Evolutionary conservation across 2,329 filamentous ascomycete species (phyloP).

Genomic region (Orbilia brochopaga): DNA sequence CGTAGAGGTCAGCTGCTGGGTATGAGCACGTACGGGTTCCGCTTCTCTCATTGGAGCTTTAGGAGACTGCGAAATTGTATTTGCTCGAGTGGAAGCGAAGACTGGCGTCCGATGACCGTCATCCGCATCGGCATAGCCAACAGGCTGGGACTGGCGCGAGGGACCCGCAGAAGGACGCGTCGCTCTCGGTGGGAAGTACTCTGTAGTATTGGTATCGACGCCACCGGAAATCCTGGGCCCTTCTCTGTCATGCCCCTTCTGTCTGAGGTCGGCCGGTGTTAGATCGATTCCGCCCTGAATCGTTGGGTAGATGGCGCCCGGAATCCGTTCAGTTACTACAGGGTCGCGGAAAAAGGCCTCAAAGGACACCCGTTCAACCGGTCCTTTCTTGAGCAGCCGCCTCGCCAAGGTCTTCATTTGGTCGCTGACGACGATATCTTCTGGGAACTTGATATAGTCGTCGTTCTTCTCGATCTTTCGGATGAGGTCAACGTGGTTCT

Average conservation of each 20-base stretch:
- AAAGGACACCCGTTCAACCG: conserved; percentile 83
- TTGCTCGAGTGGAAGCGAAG: conserved; percentile 12
- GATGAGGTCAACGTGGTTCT: conserved; percentile 91
- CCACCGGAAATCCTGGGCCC: conserved; percentile 24
- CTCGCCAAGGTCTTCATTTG: conserved; percentile 68
- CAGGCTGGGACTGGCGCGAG: conserved; percentile 28
- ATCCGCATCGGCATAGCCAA: conserved; percentile 23
- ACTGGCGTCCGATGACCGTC: conserved; percentile 24
- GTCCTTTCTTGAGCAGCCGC: conserved; percentile 79
- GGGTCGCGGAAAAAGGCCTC: conserved; percentile 80
- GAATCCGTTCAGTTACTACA: conserved; percentile 76
- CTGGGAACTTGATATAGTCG: conserved; percentile 82
- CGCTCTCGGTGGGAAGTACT: conserved; percentile 33
- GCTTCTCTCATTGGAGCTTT: conserved; percentile 21
- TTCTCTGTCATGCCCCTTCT: conserved; percentile 40
- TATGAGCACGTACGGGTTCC: conserved; percentile 15
- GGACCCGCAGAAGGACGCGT: conserved; percentile 6
- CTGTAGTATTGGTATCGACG: conserved; percentile 20
- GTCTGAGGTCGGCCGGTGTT: conserved; percentile 41
- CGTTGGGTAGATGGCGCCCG: conserved; percentile 62
- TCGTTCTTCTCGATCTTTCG: conserved; percentile 88
- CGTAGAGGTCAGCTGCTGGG: conserved; percentile 29
- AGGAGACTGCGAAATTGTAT: conserved; percentile 20
- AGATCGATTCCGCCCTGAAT: conserved; percentile 41
- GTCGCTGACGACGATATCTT: conserved; percentile 71